Conservation (phyloP, 164 flowering plant genomes). For the Liquidambar formosana region DNA sequence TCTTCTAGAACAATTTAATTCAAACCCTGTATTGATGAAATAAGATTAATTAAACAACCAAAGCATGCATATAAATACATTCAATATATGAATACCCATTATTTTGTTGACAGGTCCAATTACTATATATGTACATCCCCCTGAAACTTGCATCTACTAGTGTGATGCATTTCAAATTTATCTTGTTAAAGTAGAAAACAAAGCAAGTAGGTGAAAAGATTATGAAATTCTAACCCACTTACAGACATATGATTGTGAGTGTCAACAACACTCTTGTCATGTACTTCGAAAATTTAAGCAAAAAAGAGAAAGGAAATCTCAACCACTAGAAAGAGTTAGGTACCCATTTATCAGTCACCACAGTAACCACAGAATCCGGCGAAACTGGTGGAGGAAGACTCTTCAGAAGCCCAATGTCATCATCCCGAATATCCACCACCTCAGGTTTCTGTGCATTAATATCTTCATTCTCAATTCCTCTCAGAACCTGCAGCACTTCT, state of each 20-base stretch:
- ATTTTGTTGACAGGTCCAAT: no score
- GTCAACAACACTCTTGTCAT: not conserved
- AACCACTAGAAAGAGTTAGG: constrained; percentile 19
- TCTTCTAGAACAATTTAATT: no score
- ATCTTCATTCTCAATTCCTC: constrained; percentile 30
- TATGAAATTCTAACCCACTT: not conserved
- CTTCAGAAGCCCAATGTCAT: constrained; percentile 45
- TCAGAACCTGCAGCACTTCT: constrained; percentile 49
- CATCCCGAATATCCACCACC: constrained; percentile 34
- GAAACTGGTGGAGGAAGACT: constrained; percentile 32
- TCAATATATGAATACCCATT: not conserved
- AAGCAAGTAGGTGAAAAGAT: not conserved
- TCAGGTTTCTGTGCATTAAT: constrained; percentile 23
- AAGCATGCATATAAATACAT: not conserved
- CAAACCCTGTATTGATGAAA: no score
- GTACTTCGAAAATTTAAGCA: not conserved
- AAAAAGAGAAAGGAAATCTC: constrained; percentile 1
- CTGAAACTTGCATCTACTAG: not conserved
- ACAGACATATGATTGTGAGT: not conserved
- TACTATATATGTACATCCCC: not conserved
- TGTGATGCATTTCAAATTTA: not conserved
- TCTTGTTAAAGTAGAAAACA: not conserved
- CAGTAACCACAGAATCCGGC: constrained; percentile 27
- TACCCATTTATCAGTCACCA: constrained; percentile 30
- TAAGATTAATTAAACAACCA: not conserved